A percentile compares a stretch with the other conserved stretches of the same genome.
phyloP scores from a whole-genome alignment of 2,329 filamentous ascomycete species.

The Purpureocillium takamizusanense region DNA sequence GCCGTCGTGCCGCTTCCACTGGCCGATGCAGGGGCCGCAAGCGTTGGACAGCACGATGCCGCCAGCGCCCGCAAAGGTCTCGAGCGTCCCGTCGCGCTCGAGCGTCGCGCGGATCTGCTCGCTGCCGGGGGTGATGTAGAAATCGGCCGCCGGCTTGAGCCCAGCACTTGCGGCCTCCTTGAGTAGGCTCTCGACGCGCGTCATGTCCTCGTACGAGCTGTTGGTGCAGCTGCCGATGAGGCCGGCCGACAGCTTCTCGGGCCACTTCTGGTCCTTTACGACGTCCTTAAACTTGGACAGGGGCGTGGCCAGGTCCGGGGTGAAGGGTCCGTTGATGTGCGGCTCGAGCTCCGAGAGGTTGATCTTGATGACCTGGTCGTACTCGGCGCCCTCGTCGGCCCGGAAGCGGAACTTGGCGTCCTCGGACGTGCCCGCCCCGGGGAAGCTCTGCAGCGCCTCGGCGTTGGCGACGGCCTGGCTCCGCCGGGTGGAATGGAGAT shows the following conservation, averaged over 20 bases:
- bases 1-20: constrained; percentile 89
- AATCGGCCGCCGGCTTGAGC: constrained; percentile 78
- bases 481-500: constrained; percentile 72
- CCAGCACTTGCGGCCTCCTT: constrained; percentile 87
- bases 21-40: constrained; percentile 87
- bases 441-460: constrained; percentile 47
- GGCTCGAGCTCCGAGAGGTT: constrained; percentile 86
- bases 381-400: constrained; percentile 74
- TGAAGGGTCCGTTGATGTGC: constrained; percentile 95
- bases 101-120: constrained; percentile 95
- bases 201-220: constrained; percentile 98
- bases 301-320: constrained; percentile 88
- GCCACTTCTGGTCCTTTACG: constrained; percentile 81
- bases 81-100: constrained; percentile 77
- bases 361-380: constrained; percentile 86
- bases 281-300: constrained; percentile 82
- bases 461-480: constrained; percentile 57
- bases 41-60: constrained; percentile 90
- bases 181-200: constrained; percentile 82
- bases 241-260: constrained; percentile 80
- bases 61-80: constrained; percentile 78
- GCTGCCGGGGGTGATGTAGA: constrained; percentile 93
- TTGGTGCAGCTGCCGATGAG: constrained; percentile 98
- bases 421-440: constrained; percentile 28
- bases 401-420: constrained; percentile 55